Evolutionary conservation across 2,329 filamentous ascomycete genomes (phyloP), one percentile per base, ranked within the genome.

Genomic region (Magnaporthiopsis incrustans): DNA sequence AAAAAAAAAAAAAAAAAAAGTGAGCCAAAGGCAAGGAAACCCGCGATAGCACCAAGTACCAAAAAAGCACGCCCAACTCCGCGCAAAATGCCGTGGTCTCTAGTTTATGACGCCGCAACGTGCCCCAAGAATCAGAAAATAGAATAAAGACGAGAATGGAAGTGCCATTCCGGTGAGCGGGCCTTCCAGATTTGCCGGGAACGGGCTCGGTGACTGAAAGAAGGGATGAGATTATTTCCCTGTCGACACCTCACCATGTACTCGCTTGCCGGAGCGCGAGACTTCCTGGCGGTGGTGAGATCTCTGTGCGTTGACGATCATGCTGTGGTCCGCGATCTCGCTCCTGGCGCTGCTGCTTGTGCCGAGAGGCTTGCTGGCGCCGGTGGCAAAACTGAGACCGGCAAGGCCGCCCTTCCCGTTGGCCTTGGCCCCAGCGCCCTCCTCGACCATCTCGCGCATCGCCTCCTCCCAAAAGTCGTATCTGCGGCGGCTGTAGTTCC

Each of bases 301-400:
- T 63, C 77, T 77, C 32, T 85, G 82, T 2, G 83, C 79, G 67
- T 88, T 86, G 44, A 88, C 85, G 72, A 88, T 85, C 77, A 87
- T 86, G 70, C 84, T 87, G 68, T 85, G 81, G 65, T 88, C 85
- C 2, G 84, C 83, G 69, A 83, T 84, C 67, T 87, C 84, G 25
- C 70, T 66, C 67, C 73, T 67, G 66, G 70, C 67, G 65, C 74
- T 66, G 64, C 75, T 69, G 63, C 73, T 69, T 56, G 69, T 65
- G 64, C 75, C 70, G 65, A 63, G 60, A 68, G 70, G 44, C 67
- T 69, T 10, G 66, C 57, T 3, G 60, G 56, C 6, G 38, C 61
- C 25, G 35, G 56, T 44, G 61, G 60, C 27, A 25, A 26, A 12
- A 25, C 57, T 30, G 44, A 53, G 44, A 5, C 22, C 44, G 44